These are phyloP conservation scores for Rhodotorula sp. DNA, from an alignment of 1,284 basidiomycete species.

Conservation along the genomic window DNA sequence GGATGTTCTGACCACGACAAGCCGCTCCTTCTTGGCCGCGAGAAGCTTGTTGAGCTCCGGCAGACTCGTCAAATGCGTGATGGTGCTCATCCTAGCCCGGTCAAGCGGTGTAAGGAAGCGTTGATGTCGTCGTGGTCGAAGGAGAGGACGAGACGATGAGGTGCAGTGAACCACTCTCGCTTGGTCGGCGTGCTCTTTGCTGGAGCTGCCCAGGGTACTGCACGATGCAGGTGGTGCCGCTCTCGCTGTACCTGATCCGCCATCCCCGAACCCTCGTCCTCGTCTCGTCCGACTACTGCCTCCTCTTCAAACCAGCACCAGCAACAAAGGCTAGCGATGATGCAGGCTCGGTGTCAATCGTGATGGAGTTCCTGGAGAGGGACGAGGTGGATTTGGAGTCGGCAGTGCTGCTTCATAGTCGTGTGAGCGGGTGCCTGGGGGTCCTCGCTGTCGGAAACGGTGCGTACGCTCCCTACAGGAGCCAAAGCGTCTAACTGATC, in stretches of 20 bases:
- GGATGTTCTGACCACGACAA: constrained; percentile 22
- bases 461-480: constrained; percentile 35
- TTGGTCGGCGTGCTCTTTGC: background rate
- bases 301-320: constrained; percentile 22
- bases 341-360: constrained; percentile 43
- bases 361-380: constrained; percentile 77
- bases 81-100: constrained; percentile 18
- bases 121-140: no score
- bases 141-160: no score
- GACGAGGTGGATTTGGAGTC: constrained; percentile 66
- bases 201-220: background rate
- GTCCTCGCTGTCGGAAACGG: constrained; percentile 53
- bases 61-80: constrained; percentile 21
- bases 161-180: background rate
- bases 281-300: constrained; percentile 17
- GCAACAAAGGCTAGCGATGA: background rate
- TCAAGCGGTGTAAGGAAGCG: no score
- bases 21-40: constrained; percentile 23
- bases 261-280: constrained; percentile 23
- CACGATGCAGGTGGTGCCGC: constrained; percentile 3
- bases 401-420: constrained; percentile 57
- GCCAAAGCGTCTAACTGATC: background rate
- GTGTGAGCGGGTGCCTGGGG: constrained; percentile 68
- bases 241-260: constrained; percentile 27
- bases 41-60: constrained; percentile 26